Evolutionary conservation across 2,329 filamentous ascomycete species (phyloP).

Genomic region (Lachnellula arida): DNA sequence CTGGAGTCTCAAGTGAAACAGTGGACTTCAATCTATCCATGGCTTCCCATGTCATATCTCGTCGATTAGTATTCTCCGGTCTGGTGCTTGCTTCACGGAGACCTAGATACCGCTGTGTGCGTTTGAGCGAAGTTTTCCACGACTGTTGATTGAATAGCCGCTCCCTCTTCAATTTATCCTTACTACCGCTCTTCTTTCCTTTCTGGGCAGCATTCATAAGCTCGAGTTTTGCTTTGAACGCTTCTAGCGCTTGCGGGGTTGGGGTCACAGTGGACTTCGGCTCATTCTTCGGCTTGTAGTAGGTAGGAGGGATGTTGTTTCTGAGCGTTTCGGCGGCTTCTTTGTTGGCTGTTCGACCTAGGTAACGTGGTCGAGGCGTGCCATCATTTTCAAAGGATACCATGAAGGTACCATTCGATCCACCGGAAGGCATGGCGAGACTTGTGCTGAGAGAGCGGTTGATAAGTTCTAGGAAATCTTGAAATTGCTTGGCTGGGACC

Average conservation of each 20-base stretch:
- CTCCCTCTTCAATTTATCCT: slow-evolving; percentile 45
- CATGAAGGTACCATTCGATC: slow-evolving; percentile 50
- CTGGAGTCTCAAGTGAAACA: slow-evolving; percentile 22
- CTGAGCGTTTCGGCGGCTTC: slow-evolving; percentile 27
- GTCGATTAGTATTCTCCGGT: slow-evolving; percentile 13
- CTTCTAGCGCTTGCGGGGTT: slow-evolving; percentile 36
- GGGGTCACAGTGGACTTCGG: slow-evolving; percentile 27
- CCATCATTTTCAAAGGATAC: slow-evolving; percentile 56
- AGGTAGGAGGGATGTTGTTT: slow-evolving; percentile 30
- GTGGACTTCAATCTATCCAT: slow-evolving; percentile 22
- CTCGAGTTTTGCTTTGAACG: slow-evolving; percentile 52
- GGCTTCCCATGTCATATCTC: slow-evolving; percentile 22
- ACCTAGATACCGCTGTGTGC: slow-evolving; percentile 67
- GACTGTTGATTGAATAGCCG: slow-evolving; percentile 45
- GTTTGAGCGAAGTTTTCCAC: slow-evolving; percentile 53
- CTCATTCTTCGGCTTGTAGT: slow-evolving; percentile 25
- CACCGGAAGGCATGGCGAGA: slow-evolving; percentile 54
- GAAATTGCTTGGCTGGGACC: slow-evolving; percentile 62
- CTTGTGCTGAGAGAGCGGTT: slow-evolving; percentile 52
- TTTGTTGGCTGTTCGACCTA: slow-evolving; percentile 51
- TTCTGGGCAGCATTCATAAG: slow-evolving; percentile 45
- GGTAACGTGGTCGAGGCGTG: slow-evolving; percentile 61
- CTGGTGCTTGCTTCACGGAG: slow-evolving; percentile 42
- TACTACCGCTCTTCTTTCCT: slow-evolving; percentile 40
- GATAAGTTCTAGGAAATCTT: slow-evolving; percentile 58